These are phyloP conservation scores for Phytophthora colocasiae DNA, from an alignment of 352 stramenopile species.

Conservation along the genomic window DNA sequence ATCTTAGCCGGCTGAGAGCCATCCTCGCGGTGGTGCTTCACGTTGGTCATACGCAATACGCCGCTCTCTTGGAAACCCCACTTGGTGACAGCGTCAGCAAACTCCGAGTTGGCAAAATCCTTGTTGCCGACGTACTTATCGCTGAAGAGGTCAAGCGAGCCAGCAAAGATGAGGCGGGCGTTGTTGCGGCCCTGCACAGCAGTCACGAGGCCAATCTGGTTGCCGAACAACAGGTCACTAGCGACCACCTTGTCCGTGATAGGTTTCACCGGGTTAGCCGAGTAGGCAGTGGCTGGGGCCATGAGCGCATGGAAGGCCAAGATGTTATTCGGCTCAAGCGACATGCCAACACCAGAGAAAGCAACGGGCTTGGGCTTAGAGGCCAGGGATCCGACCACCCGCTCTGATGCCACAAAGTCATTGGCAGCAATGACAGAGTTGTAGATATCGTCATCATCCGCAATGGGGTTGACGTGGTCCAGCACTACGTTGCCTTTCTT, in stretches of 20 bases:
- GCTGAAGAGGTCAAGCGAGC: constrained; percentile 91
- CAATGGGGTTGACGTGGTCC: constrained; percentile 84
- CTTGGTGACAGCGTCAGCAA: constrained; percentile 74
- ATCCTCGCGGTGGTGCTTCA: constrained; percentile 87
- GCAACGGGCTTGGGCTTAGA: constrained; percentile 72
- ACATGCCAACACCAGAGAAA: constrained; percentile 85
- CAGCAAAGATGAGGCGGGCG: constrained; percentile 86
- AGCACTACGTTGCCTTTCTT: constrained; percentile 90
- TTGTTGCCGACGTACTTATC: constrained; percentile 81
- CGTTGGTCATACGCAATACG: constrained; percentile 88
- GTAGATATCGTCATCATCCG: constrained; percentile 69
- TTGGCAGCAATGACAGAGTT: constrained; percentile 77
- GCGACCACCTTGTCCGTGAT: constrained; percentile 66
- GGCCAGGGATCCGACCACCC: constrained; percentile 67
- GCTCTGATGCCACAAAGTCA: constrained; percentile 72
- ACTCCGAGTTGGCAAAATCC: constrained; percentile 75
- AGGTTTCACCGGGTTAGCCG: constrained; percentile 76
- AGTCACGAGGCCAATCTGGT: constrained; percentile 83
- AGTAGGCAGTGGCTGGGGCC: constrained; percentile 85
- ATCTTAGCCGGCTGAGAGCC: constrained; percentile 87
- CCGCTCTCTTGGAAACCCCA: constrained; percentile 91
- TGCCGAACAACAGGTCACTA: constrained; percentile 74
- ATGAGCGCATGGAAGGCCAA: constrained; percentile 82
- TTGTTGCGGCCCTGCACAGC: constrained; percentile 93
- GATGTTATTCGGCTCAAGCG: constrained; percentile 84